Evolutionary conservation across 2,329 filamentous ascomycete species (phyloP), one percentile per base, ranked within the genome.

Genomic region (Chaetomiaceae sp.): DNA sequence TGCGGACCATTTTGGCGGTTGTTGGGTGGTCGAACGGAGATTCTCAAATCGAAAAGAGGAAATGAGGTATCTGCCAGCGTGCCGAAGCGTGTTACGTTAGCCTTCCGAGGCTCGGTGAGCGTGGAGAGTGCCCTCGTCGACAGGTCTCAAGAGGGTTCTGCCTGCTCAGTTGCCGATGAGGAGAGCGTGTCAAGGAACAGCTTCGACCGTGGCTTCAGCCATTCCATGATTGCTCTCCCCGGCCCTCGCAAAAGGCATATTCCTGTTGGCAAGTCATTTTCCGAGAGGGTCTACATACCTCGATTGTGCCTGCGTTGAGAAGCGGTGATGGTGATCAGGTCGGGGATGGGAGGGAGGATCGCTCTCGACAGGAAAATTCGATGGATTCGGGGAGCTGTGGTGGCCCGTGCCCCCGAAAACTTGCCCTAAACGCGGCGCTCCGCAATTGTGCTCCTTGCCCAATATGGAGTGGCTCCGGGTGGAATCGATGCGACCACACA

Each of bases 1-100:
- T 97, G 82, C 89, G 90, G 79, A 96, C 91, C 92, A 99, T 99
- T 74, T 88, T 96, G 84, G 74, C 85, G 84, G 81, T 80, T 63
- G 72, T 68, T 66, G 70, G 58, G 61, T 58, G 66, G 65, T 53
- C 36, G 43, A n/a, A 47, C 29, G 70, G 81, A 89, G 86, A 90
- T 90, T 90, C 86, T 90, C 86, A 87, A 80, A 80, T 87, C 85
- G 77, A 66, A 62, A 62, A 62, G 75, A 37, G 81, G 75, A 65
- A 55, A 75, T 81, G 81, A 85, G 81, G 81, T 85, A 81, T 84
- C 82, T 85, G 72, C 70, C 69, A 66, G 45, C 60, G 64, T 57
- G 54, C 63, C 62, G 60, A 65, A 49, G 48, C 27, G 48, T n/a
- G 76, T 85, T 84, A 69, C 61, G 77, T 85, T 85, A 85, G 82